Base-by-base conservation (phyloP, 1,284 basidiomycete species). In the Mycena sp. region DNA sequence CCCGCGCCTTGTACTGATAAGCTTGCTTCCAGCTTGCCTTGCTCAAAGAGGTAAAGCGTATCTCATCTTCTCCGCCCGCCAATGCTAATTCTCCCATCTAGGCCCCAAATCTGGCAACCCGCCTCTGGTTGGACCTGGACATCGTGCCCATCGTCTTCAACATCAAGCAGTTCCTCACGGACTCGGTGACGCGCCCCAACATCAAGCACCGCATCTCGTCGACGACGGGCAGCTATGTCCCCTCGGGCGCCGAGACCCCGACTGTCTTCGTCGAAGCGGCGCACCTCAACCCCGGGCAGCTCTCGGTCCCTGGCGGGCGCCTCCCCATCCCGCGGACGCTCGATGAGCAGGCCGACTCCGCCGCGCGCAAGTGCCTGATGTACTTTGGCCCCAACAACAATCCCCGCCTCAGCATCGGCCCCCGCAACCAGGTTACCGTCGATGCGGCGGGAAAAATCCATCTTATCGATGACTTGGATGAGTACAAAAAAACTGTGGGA, bases 341-440 rank as follows among this genome's bases (percentile, higher is more conserved):
- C 14, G 91, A 93, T 68, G 91, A 93, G 73, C 91, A 93, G 76
- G 90, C 91, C 37, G 92, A 93, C 71, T 92, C 90, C 21, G 91
- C 91, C 6, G 91, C 90, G 37, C 89, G 92, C 71, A 93, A 93
- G 74, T 87, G 86, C 71, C 78, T 93, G 73, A 89, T 92, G 89
- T 87, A 91, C 77, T 93, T 87, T 70, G 91, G 90, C 23, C 91
- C 91, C 17, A 83, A 83, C 69, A 92, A 93, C 78, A 92, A 91
- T 74, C 92, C 92, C 17, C 89, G 91, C 70, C 81, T 93, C 38
- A 86, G 80, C 70, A 93, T 93, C 71, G 92, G 89, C 3, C 83
- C 90, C 52, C 87, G 90, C 67, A 93, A 93, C 75, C 89, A 93
- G 72, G 91, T 93, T 68, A 85, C 87, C 45, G 92, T 93, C 61